A percentile compares a stretch with the other conserved stretches of the same genome.
phyloP scores from a whole-genome alignment of 768 basidiomycete genomes.

The Lentinus tigrinus region DNA sequence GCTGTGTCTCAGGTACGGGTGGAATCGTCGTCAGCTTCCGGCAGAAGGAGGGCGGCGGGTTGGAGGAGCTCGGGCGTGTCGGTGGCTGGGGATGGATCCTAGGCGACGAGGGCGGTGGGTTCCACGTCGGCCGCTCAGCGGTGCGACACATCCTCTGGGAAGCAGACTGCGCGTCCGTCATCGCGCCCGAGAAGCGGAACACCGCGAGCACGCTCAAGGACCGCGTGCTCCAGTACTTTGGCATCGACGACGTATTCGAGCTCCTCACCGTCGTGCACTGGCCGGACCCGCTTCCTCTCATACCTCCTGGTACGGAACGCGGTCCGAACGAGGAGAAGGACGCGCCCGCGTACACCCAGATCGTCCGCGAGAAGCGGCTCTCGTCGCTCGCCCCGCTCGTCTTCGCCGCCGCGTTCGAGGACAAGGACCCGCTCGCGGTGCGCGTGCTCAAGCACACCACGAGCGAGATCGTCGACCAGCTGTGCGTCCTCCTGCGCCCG shows the following conservation, averaged over 20 bases:
- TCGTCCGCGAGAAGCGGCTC: slow-evolving; percentile 68
- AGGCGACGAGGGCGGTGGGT: slow-evolving; percentile 84
- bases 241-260: slow-evolving; percentile 56
- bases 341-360: slow-evolving; percentile 22
- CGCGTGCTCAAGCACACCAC: slow-evolving; percentile 55
- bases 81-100: slow-evolving; percentile 87
- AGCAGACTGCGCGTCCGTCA: slow-evolving; percentile 48
- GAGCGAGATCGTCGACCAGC: slow-evolving; percentile 54
- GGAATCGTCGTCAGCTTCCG: slow-evolving; percentile 69
- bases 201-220: slow-evolving; percentile 36
- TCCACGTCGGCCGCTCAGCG: slow-evolving; percentile 74
- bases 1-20: slow-evolving; percentile 81
- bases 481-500: slow-evolving; percentile 51
- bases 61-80: slow-evolving; percentile 64
- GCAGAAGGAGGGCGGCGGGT: slow-evolving; percentile 29
- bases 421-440: slow-evolving; percentile 64
- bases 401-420: slow-evolving; percentile 74
- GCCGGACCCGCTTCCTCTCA: slow-evolving; percentile 47
- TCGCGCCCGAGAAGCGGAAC: slow-evolving; percentile 18
- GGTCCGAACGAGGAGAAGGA: slow-evolving; percentile 5
- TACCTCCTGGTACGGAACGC: slow-evolving; percentile 22
- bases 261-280: slow-evolving; percentile 64
- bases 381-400: slow-evolving; percentile 74
- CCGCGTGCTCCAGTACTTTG: slow-evolving; percentile 54
- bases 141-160: slow-evolving; percentile 64